phyloP scores from a whole-genome alignment of 2,329 filamentous ascomycete species.

The Alternaria viburni region DNA sequence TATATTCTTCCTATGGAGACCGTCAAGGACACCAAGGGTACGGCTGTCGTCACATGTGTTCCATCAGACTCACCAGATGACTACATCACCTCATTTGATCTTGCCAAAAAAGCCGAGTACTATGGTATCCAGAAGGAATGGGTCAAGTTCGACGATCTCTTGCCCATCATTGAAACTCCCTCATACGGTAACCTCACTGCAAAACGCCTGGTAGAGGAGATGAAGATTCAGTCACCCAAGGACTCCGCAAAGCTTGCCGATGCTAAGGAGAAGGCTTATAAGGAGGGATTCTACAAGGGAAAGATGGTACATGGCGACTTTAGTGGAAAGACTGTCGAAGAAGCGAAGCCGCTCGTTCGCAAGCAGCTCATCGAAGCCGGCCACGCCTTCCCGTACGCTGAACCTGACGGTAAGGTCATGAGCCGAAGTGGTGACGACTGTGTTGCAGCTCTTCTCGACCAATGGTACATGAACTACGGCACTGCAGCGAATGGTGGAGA shows the following conservation, averaged over 20 bases:
- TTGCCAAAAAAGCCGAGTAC: constrained; percentile 94
- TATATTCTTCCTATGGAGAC: constrained; percentile 95
- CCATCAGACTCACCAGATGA: constrained; percentile 97
- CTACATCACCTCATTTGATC: constrained; percentile 84
- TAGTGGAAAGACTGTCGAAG: constrained; percentile 83
- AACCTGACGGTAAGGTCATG: constrained; percentile 87
- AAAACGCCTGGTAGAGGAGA: constrained; percentile 80
- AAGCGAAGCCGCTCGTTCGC: constrained; percentile 84
- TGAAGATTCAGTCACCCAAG: constrained; percentile 97
- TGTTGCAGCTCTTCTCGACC: constrained; percentile 89
- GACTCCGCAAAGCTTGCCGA: constrained; percentile 88
- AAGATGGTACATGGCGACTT: constrained; percentile 87
- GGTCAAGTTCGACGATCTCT: constrained; percentile 81
- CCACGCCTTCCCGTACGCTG: constrained; percentile 88
- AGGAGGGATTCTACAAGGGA: constrained; percentile 96
- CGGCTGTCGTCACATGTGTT: constrained; percentile 93
- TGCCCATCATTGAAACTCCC: constrained; percentile 79
- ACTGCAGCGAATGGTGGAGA: constrained; percentile 68
- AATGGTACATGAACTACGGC: constrained; percentile 98
- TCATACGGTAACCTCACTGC: constrained; percentile 86
- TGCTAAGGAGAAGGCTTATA: constrained; percentile 96
- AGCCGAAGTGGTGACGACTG: constrained; percentile 91
- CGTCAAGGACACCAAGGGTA: constrained; percentile 91
- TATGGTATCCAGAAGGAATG: constrained; percentile 95
- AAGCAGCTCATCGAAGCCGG: constrained; percentile 76